Percentiles rank a stretch among this genome's conserved stretches.
Evolutionary conservation across 192 early-diverging fungal species (phyloP).

Genomic region (Geosiphon pyriformis): DNA sequence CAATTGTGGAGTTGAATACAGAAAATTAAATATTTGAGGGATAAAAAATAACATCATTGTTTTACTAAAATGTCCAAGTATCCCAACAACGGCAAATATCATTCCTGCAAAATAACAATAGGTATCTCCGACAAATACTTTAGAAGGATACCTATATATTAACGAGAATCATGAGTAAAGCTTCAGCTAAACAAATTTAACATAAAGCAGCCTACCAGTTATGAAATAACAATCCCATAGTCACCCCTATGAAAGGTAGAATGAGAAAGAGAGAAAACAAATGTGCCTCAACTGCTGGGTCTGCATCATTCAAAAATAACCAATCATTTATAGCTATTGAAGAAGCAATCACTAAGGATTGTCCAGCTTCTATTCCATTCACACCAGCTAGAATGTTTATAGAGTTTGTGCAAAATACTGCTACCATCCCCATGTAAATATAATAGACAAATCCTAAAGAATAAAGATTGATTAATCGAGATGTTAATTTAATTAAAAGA

Average conservation of each 20-base stretch:
- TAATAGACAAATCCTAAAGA: conserved; percentile 79
- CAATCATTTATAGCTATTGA: conserved; percentile 74
- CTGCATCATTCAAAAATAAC: conserved; percentile 54
- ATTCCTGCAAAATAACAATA: conserved; percentile 98
- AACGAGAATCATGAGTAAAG: background rate
- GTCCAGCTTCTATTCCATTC: conserved; percentile 95
- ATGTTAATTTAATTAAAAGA: background rate
- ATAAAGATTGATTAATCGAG: background rate
- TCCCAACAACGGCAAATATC: conserved; percentile 97
- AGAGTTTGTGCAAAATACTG: conserved; percentile 94
- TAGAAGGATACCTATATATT: conserved; percentile 72
- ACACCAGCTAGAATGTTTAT: conserved; percentile 98
- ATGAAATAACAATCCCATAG: conserved; percentile 70
- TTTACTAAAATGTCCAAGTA: conserved; percentile 90
- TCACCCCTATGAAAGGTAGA: conserved; percentile 88
- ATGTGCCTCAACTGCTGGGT: conserved; percentile 71
- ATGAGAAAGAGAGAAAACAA: conserved; percentile 86
- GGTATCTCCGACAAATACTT: conserved; percentile 93
- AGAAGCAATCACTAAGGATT: conserved; percentile 85
- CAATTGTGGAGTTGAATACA: conserved; percentile 91
- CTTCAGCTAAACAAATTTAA: background rate
- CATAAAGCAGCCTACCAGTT: conserved; percentile 63
- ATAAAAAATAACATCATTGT: conserved; percentile 90
- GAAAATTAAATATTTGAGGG: conserved; percentile 97
- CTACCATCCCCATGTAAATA: conserved; percentile 80